Percentiles rank a stretch among this genome's conserved stretches.
Evolutionary conservation across 257 asterid genomes (phyloP).

Genomic region (Voacanga thouarsii): DNA sequence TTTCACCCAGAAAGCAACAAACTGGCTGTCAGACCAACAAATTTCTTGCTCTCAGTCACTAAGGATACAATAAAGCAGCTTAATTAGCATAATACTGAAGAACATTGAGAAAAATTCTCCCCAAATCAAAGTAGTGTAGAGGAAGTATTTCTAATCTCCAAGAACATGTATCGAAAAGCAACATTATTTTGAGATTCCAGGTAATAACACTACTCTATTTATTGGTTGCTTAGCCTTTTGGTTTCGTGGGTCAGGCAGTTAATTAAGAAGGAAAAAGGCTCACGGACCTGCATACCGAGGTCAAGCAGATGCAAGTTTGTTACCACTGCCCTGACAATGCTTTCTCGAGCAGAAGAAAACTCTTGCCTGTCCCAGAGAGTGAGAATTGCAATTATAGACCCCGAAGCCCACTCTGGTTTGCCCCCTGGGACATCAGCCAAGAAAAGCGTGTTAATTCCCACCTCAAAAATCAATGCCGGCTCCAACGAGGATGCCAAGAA

Average conservation of each 20-base stretch:
- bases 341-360: slow-evolving; percentile 86
- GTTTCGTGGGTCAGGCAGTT: slow-evolving; percentile 12
- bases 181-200: background rate
- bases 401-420: slow-evolving; percentile 92
- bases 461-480: slow-evolving; percentile 85
- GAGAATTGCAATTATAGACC: slow-evolving; percentile 75
- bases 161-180: background rate
- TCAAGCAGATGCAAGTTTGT: slow-evolving; percentile 86
- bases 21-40: background rate
- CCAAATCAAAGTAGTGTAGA: background rate
- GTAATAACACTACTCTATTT: background rate
- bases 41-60: background rate
- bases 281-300: slow-evolving; percentile 83
- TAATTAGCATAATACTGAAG: background rate
- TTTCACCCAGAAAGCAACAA: background rate
- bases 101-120: background rate
- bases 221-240: background rate
- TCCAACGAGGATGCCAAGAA: slow-evolving; percentile 80
- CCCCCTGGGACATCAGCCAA: slow-evolving; percentile 97
- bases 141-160: background rate
- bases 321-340: slow-evolving; percentile 88
- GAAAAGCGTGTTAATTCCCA: slow-evolving; percentile 84
- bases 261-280: slow-evolving; percentile 14
- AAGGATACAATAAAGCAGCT: background rate
- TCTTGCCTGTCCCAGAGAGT: slow-evolving; percentile 96